Evolutionary conservation across 2,329 filamentous ascomycete species (phyloP), one percentile per base, ranked within the genome.

Genomic region (Penicillium sp.): DNA sequence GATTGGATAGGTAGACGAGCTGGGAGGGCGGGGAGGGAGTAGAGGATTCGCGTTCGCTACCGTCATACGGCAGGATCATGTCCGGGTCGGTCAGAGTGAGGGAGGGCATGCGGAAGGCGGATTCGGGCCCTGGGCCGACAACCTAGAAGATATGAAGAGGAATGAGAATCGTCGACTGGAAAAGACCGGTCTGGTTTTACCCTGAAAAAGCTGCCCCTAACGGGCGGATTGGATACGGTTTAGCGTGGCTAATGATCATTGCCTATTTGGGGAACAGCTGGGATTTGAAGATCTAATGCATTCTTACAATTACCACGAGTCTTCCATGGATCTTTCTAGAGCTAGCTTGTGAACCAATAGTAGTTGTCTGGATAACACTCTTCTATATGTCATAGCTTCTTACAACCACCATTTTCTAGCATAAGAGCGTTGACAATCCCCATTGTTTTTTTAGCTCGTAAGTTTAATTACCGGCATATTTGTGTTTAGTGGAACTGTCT

Each of bases 61-160:
- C 84, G 69, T 88, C 87, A 71, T 89, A 87, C 59, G 93, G 93
- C 52, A 97, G 79, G 68, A 97, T 96, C 91, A 96, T 93, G 73
- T 96, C 93, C 52, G 92, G 91, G 74, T 96, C 96, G 55, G 91
- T 96, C 68, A 97, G 80, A 2, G 93, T 96, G 47, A 93, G 93
- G 58, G 91, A 96, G 13, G 86, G 86, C 62, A 89, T 87, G 44
- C 69, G 65, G 24, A 61, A 55, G 33, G 61, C 58, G 57, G 49
- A 56, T 61, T 52, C 49, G 27, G 44, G 54, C 56, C 57, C 52
- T 54, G 50, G 50, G 42, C 46, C 29, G 48, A 52, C 53, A 33
- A 48, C 39, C 43, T 42, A 6, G 19, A 19, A 14, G 39, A 42
- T 42, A 33, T 21, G 46, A 56, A 22, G 42, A 24, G 26, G 45